phyloP scores from a whole-genome alignment of 2,329 filamentous ascomycete species.

The Neofusicoccum cordaticola region DNA sequence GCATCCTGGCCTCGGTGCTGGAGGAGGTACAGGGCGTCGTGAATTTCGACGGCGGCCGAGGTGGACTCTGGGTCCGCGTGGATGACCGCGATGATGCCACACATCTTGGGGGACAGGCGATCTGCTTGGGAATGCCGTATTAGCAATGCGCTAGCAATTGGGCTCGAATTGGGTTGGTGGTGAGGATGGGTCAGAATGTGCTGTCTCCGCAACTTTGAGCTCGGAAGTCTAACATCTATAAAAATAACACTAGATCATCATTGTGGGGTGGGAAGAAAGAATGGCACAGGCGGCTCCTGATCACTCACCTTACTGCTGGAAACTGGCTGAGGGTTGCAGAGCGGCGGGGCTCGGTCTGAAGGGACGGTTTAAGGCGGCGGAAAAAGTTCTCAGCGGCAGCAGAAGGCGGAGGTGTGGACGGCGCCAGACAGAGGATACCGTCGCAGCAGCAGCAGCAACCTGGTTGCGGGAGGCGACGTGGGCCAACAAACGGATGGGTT shows the following conservation, averaged over 20 bases:
- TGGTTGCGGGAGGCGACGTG: neutral
- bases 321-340: neutral
- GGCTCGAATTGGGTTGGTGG: neutral
- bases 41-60: constrained; percentile 42
- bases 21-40: constrained; percentile 38
- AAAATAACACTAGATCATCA: constrained; percentile 25
- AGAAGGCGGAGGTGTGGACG: neutral
- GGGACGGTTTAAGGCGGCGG: neutral
- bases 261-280: neutral
- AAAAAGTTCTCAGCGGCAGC: constrained; percentile 4
- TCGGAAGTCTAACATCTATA: constrained; percentile 47
- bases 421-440: neutral
- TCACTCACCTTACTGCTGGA: neutral
- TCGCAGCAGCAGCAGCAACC: neutral
- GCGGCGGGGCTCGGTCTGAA: neutral
- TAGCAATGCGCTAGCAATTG: neutral
- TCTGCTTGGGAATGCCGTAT: neutral
- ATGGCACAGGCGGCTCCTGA: neutral
- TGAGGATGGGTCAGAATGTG: constrained; percentile 20
- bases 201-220: constrained; percentile 22
- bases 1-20: constrained; percentile 79
- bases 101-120: constrained; percentile 39
- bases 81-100: constrained; percentile 51
- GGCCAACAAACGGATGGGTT: constrained; percentile 6
- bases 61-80: constrained; percentile 40